Evolutionary conservation across 345 rosid species (phyloP), one percentile per base, ranked within the genome.

Genomic region (Aquilaria malaccensis): DNA sequence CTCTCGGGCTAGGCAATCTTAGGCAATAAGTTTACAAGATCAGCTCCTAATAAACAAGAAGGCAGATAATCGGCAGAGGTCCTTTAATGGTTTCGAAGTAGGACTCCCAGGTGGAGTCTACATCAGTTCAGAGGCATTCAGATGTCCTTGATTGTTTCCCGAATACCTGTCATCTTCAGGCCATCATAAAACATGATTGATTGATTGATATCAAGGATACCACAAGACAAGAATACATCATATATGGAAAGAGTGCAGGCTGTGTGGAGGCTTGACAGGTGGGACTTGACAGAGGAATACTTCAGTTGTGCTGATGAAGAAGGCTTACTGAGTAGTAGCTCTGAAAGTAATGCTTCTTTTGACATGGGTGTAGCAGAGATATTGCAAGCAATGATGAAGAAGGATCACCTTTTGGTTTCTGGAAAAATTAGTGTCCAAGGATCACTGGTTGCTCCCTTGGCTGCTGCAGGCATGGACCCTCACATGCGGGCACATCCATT

Each of bases 381-480:
- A 76, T 84, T 89, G 63, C 90, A 81, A 77, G 85, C 92, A 72
- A 84, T 93, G 89, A 89, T 89, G 88, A 84, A 85, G 77, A 89
- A 84, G 74, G 94, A 93, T 83, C 86, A 70, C 48, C 83, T 80
- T 58, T 81, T 79, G 30, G 94, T 93, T 59, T 82, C 79, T 56
- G 90, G 85, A 81, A 84, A 77, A 82, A 83, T 93, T 71, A 46
- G 61, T 81, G 47, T 93, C 97, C 52, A 89, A 84, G 78, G 89
- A 79, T 83, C 91, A 67, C 79, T 89, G 30, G 89, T 93, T 83
- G 97, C 97, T 71, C 97, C 98, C 71, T 81, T 93, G 72, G 97
- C 97, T 76, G 98, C 98, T 64, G 98, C 98, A 15, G 98, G 98
- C 69, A 93, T 93, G 98, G 98, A 93, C 73, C 89, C 98, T 33